phyloP scores from a whole-genome alignment of 164 flowering plant species.

The Stephania japonica region DNA sequence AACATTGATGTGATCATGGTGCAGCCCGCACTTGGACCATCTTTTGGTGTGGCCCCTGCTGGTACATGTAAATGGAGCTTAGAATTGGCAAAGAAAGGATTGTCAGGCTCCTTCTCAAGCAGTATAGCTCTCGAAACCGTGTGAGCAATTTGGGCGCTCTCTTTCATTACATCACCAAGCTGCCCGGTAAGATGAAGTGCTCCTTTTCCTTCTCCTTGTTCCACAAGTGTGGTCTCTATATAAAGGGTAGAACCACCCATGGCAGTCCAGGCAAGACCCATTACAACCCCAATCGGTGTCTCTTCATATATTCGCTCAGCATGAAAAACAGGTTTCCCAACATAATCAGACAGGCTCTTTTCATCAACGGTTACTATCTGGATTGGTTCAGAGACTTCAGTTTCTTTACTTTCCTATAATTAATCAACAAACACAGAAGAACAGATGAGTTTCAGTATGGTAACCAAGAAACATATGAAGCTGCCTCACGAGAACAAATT shows the following conservation, averaged over 20 bases:
- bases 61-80: slow-evolving; percentile 98
- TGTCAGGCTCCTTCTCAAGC: slow-evolving; percentile 63
- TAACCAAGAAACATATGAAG: neutral
- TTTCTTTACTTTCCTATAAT: slow-evolving; percentile 42
- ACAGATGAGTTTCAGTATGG: neutral
- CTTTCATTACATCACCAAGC: slow-evolving; percentile 99
- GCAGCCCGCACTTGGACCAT: slow-evolving; percentile 99
- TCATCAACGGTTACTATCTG: slow-evolving; percentile 58
- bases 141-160: slow-evolving; percentile 93
- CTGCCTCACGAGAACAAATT: neutral
- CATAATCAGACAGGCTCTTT: slow-evolving; percentile 68
- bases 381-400: slow-evolving; percentile 24
- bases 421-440: neutral
- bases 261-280: slow-evolving; percentile 99
- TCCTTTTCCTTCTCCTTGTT: slow-evolving; percentile 90
- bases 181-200: slow-evolving; percentile 83
- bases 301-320: slow-evolving; percentile 82
- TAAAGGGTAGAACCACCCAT: slow-evolving; percentile 97
- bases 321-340: slow-evolving; percentile 97
- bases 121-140: slow-evolving; percentile 78
- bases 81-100: slow-evolving; percentile 58
- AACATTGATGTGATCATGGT: slow-evolving; percentile 94
- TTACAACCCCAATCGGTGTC: slow-evolving; percentile 89
- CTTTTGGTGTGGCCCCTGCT: slow-evolving; percentile 97
- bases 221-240: slow-evolving; percentile 73